These are phyloP conservation scores for Eutrema heterophyllum DNA, from an alignment of 345 rosid species.

Conservation along the genomic window DNA sequence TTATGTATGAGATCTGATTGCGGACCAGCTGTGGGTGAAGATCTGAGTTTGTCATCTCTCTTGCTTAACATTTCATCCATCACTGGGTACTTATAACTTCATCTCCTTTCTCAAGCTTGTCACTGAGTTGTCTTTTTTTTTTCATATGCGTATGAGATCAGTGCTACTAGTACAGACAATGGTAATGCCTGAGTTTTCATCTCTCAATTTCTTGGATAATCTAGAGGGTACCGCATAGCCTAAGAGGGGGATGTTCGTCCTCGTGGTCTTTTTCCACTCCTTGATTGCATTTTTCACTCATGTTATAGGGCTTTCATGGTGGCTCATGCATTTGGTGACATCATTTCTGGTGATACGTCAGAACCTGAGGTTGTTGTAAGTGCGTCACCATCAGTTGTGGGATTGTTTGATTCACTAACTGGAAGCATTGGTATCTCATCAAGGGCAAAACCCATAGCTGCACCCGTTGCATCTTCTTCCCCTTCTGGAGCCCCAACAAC, in stretches of 20 bases:
- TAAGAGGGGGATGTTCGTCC: too few species aligned
- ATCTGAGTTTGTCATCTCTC: conserved; percentile 66
- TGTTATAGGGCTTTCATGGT: conserved; percentile 77
- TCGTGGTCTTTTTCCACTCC: too few species aligned
- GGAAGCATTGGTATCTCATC: conserved; percentile 93
- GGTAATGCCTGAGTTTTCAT: too few species aligned
- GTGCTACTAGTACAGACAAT: too few species aligned
- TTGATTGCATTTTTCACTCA: not conserved
- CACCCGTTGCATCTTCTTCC: conserved; percentile 72
- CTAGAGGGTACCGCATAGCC: too few species aligned
- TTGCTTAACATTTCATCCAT: conserved; percentile 87
- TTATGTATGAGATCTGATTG: conserved; percentile 66
- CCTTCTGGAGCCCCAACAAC: conserved; percentile 41
- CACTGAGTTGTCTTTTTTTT: not conserved
- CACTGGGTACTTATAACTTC: conserved; percentile 66
- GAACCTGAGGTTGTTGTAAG: conserved; percentile 86
- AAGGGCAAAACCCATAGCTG: conserved; percentile 76
- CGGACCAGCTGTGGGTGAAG: conserved; percentile 68
- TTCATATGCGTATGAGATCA: too few species aligned
- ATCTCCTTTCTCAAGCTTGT: not conserved
- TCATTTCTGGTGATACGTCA: conserved; percentile 63
- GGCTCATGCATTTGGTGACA: conserved; percentile 78
- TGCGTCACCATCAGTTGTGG: conserved; percentile 78
- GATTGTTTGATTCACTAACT: conserved; percentile 90
- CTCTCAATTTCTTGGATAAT: too few species aligned